A percentile compares a stretch with the other conserved stretches of the same genome.
phyloP scores from a whole-genome alignment of 352 stramenopile genomes.

The Phytopythium vexans region DNA sequence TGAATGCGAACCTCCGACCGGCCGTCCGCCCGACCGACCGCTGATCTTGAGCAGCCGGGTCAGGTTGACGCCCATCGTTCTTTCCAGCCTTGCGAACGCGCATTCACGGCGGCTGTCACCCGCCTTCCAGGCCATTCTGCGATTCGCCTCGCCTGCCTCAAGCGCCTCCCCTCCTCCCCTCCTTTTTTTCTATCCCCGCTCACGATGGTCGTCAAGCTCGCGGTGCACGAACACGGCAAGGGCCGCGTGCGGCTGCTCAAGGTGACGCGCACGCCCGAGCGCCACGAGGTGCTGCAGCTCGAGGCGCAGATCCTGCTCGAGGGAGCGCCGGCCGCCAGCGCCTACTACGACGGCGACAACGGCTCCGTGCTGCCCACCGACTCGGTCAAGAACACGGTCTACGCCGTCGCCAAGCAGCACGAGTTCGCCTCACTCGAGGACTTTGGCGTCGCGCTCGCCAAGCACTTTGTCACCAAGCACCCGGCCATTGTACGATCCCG shows the following conservation, averaged over 20 bases:
- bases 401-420: slow-evolving; percentile 85
- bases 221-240: slow-evolving; percentile 82
- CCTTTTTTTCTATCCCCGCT: background rate
- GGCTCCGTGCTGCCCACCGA: slow-evolving; percentile 81
- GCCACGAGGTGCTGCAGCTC: slow-evolving; percentile 81
- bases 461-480: slow-evolving; percentile 85
- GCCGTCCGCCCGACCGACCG: slow-evolving; percentile 8
- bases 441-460: slow-evolving; percentile 83
- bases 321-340: slow-evolving; percentile 61
- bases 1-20: slow-evolving; percentile 34
- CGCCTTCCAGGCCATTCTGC: slow-evolving; percentile 20
- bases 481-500: slow-evolving; percentile 52
- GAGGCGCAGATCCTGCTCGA: slow-evolving; percentile 83
- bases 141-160: slow-evolving; percentile 31
- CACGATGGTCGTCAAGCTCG: slow-evolving; percentile 70
- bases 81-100: background rate
- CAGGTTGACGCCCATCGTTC: background rate
- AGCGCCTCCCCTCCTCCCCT: slow-evolving; percentile 2
- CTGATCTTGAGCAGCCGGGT: background rate
- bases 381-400: slow-evolving; percentile 91
- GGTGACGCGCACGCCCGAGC: slow-evolving; percentile 68
- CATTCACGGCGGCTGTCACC: background rate
- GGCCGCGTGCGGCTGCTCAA: slow-evolving; percentile 85
- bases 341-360: slow-evolving; percentile 87
- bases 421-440: slow-evolving; percentile 86